Percentiles rank a stretch among this genome's conserved stretches.
phyloP scores from a whole-genome alignment of 768 basidiomycete species.

The Holtermannia corniformis region DNA sequence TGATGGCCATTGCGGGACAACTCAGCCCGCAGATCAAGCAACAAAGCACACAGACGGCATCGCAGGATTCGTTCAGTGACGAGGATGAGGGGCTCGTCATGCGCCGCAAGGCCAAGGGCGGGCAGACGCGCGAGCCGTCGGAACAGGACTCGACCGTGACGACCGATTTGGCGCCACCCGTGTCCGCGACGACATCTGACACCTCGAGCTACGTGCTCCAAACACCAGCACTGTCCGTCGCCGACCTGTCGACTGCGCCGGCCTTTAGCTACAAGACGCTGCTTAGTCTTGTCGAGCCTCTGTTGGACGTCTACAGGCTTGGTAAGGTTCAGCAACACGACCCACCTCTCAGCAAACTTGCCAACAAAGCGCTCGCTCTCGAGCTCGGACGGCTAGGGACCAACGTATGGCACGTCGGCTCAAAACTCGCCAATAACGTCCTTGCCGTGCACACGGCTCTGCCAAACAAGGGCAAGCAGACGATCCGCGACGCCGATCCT shows the following conservation, averaged over 20 bases:
- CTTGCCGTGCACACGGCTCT: too few relatives aligned
- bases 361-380: conserved; percentile 5
- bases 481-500: background rate
- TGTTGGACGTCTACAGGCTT: background rate
- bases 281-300: conserved; percentile 13
- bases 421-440: background rate
- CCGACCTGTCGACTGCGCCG: background rate
- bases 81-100: background rate
- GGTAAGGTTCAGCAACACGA: conserved; percentile 15
- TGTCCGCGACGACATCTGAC: too few relatives aligned
- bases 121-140: background rate
- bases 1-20: conserved; percentile 17
- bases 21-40: conserved; percentile 6
- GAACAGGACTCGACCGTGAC: background rate
- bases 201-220: background rate
- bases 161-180: too few relatives aligned
- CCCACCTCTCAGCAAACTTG: conserved; percentile 1
- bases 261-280: conserved; percentile 6
- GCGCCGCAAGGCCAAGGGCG: background rate
- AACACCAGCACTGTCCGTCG: background rate
- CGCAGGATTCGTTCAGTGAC: background rate
- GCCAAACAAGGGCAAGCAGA: too few relatives aligned
- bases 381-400: conserved; percentile 12
- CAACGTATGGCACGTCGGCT: conserved; percentile 14
- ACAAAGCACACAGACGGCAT: conserved; percentile 10